Conservation (phyloP, 495 filamentous ascomycete species). For the Aspergillus funiculosus region DNA sequence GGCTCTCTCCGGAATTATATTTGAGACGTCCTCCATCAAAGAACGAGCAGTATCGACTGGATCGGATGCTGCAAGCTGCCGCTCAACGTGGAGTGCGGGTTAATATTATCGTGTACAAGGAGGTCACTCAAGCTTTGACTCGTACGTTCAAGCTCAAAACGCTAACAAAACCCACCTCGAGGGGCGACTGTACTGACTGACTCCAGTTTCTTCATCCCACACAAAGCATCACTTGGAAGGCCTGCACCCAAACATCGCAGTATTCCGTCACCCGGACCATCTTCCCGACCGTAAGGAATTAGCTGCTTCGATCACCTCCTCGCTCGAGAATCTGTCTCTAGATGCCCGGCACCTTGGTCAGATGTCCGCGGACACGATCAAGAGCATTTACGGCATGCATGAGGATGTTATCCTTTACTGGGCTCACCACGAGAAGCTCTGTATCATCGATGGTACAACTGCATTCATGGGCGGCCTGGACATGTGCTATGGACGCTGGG, state of each 20-base stretch:
- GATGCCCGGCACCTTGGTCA: conserved; percentile 48
- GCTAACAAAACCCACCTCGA: neutral
- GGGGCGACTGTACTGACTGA: neutral
- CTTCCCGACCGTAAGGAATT: conserved; percentile 61
- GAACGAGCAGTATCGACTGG: conserved; percentile 80
- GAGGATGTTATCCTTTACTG: conserved; percentile 85
- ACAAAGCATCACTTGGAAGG: conserved; percentile 78
- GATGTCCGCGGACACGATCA: conserved; percentile 60
- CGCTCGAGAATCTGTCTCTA: conserved; percentile 48
- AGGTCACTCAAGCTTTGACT: conserved; percentile 77
- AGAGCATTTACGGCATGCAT: conserved; percentile 72
- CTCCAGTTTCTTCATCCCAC: conserved; percentile 69
- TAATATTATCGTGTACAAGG: conserved; percentile 94
- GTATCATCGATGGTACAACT: conserved; percentile 67
- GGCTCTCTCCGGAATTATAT: conserved; percentile 86
- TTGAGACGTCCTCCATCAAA: conserved; percentile 76
- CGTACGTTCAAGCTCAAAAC: too few relatives aligned
- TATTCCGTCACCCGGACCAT: conserved; percentile 92
- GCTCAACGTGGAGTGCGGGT: conserved; percentile 83
- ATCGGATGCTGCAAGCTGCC: conserved; percentile 81
- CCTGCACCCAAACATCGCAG: conserved; percentile 79
- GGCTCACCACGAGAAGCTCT: conserved; percentile 96
- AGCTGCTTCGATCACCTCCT: conserved; percentile 42
- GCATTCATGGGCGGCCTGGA: conserved; percentile 83
- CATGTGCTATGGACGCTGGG: conserved; percentile 61